Conservation (phyloP, 306 rosid species). For the Quercus mongolica region DNA sequence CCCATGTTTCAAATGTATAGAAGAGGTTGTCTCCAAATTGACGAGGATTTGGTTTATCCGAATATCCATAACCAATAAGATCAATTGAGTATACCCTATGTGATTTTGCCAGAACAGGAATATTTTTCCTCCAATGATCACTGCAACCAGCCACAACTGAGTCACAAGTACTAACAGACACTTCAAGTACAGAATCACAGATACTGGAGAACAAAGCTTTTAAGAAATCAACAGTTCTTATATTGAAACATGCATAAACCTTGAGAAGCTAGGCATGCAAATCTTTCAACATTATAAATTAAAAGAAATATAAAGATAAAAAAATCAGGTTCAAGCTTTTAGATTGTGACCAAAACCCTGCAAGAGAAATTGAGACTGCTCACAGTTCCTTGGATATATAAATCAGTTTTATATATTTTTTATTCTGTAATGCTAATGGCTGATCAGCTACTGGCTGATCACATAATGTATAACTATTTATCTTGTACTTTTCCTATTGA, state of each 20-base stretch:
- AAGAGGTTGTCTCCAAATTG: slow-evolving; percentile 49
- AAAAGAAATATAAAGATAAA: background rate
- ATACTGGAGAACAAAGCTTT: slow-evolving; percentile 15
- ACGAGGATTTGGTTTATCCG: slow-evolving; percentile 89
- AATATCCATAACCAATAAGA: slow-evolving; percentile 97
- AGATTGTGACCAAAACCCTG: slow-evolving; percentile 4
- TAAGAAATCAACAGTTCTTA: slow-evolving; percentile 3
- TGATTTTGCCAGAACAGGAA: slow-evolving; percentile 63
- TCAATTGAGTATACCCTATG: slow-evolving; percentile 84
- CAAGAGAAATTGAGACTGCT: background rate
- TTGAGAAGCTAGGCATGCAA: background rate
- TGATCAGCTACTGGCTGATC: background rate
- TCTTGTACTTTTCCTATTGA: background rate
- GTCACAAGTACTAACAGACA: slow-evolving; percentile 24
- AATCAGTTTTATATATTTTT: background rate
- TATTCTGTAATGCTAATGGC: background rate
- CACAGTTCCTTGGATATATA: background rate
- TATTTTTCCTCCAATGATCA: slow-evolving; percentile 95
- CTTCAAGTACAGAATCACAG: slow-evolving; percentile 13
- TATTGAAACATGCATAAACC: background rate
- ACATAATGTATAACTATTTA: background rate
- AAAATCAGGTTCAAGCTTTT: background rate
- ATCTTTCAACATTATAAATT: background rate
- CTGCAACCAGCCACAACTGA: slow-evolving; percentile 48
- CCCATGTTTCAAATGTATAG: slow-evolving; percentile 95